These are phyloP conservation scores for Lignosus rhinocerotis DNA, from an alignment of 1,284 basidiomycete species.

Conservation along the genomic window DNA sequence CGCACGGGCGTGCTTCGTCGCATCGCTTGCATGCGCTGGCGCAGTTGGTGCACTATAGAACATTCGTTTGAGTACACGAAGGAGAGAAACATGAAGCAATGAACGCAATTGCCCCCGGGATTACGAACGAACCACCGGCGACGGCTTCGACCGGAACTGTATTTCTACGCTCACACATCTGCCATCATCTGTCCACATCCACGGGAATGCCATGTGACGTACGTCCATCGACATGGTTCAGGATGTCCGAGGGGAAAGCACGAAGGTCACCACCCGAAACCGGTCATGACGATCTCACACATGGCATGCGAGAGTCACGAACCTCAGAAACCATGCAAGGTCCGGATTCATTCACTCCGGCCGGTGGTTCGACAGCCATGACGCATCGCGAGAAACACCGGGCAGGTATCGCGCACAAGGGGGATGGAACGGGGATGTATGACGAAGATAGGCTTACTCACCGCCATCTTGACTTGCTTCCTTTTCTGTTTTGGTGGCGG, in stretches of 20 bases:
- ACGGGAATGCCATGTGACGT: background rate
- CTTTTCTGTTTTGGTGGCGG: slow-evolving; percentile 58
- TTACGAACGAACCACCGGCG: background rate
- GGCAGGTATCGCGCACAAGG: slow-evolving; percentile 1
- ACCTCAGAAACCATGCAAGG: background rate
- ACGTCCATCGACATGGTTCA: background rate
- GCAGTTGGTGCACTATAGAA: slow-evolving; percentile 74
- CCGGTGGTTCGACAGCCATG: slow-evolving; percentile 16
- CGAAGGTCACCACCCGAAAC: background rate
- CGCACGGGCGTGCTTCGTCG: slow-evolving; percentile 78
- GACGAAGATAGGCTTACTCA: slow-evolving; percentile 39
- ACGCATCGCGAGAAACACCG: slow-evolving; percentile 13
- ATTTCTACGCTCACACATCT: background rate
- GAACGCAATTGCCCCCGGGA: background rate
- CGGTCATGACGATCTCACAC: background rate
- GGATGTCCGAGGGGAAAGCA: background rate
- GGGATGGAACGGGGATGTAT: slow-evolving; percentile 1
- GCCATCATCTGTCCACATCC: background rate
- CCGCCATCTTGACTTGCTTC: slow-evolving; percentile 88
- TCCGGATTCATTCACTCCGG: background rate
- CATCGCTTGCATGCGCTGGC: slow-evolving; percentile 86
- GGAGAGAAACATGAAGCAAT: background rate
- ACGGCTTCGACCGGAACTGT: too few relatives aligned
- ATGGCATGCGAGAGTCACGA: background rate
- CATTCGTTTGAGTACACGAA: background rate